Evolutionary conservation across 1,284 basidiomycete species (phyloP).

Genomic region (Ustilago shanxiensis): DNA sequence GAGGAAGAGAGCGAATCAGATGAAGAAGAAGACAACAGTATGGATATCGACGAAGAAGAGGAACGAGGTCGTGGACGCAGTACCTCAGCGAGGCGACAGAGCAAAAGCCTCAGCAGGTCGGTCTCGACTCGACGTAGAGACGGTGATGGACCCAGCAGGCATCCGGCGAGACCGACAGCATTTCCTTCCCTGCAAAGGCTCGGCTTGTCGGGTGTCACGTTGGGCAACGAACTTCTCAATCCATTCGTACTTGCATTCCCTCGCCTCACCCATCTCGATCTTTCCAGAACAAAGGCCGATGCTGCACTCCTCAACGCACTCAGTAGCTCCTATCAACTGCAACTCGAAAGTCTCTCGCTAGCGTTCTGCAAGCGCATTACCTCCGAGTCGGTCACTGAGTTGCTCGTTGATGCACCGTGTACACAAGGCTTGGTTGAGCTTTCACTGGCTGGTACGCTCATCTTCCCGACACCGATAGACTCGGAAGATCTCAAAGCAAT

Average conservation of each 20-base stretch:
- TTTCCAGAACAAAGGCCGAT: conserved; percentile 78
- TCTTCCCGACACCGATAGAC: conserved; percentile 84
- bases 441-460: conserved; percentile 88
- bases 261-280: conserved; percentile 81
- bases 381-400: conserved; percentile 81
- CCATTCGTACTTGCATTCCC: conserved; percentile 88
- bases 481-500: conserved; percentile 79
- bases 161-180: conserved; percentile 51
- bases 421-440: conserved; percentile 78
- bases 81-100: conserved; percentile 15
- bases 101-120: conserved; percentile 72
- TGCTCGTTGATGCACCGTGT: conserved; percentile 80
- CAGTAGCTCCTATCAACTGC: conserved; percentile 76
- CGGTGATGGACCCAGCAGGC: conserved; percentile 51
- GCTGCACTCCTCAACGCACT: conserved; percentile 81
- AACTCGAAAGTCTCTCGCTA: conserved; percentile 84
- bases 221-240: conserved; percentile 81
- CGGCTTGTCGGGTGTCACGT: conserved; percentile 84
- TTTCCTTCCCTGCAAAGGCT: conserved; percentile 86
- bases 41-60: conserved; percentile 73
- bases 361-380: conserved; percentile 87
- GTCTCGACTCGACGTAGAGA: conserved; percentile 66
- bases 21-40: conserved; percentile 60
- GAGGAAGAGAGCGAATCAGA: conserved; percentile 53
- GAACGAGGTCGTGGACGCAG: conserved; percentile 68